Evolutionary conservation across 768 basidiomycete genomes (phyloP), one percentile per base, ranked within the genome.

Genomic region (Mycena floridula): DNA sequence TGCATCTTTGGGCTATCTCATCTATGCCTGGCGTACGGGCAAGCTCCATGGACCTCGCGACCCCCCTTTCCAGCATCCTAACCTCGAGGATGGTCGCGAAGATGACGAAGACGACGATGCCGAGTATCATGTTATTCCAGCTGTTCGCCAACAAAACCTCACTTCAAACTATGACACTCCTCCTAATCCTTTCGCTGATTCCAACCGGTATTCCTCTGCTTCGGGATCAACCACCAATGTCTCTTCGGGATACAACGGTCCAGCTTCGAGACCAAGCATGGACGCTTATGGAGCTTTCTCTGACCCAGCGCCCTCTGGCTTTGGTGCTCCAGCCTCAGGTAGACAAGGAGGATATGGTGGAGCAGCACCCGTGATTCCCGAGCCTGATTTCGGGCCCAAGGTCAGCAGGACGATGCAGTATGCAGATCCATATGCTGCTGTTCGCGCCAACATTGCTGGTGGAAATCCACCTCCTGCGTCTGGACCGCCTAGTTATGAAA

Each of bases 341-440:
- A n/a, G n/a, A n/a, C n/a, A n/a, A n/a, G 64, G 60, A 23, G 60
- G 64, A 22, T 48, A 54, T 18, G 41, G 50, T 35, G 54, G 54
- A n/a, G 63, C 58, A 3, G 55, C 74, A 2, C 55, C 71, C 13
- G 47, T 63, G 8, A 56, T 71, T 7, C 70, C 76, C 20, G 66
- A 72, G 38, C 61, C 61, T 48, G 70, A 76, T 46, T 59, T 68
- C 25, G 68, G 65, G 2, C 76, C 78, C 15, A 75, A 80, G 22
- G 68, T 92, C 28, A 92, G 89, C 62, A 68, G 90, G 59, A 94
- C 92, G 43, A 93, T 95, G 91, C 89, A 93, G 60, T 89, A 91
- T 55, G 89, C 89, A 20, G 85, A 92, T 56, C 89, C 89, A 7
- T 92, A 91, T 56, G 85, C 88, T 11, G 84, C 83, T 9, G 86